These are phyloP conservation scores for Cylindrotheca closterium DNA, from an alignment of 108 stramenopile genomes.

Conservation along the genomic window DNA sequence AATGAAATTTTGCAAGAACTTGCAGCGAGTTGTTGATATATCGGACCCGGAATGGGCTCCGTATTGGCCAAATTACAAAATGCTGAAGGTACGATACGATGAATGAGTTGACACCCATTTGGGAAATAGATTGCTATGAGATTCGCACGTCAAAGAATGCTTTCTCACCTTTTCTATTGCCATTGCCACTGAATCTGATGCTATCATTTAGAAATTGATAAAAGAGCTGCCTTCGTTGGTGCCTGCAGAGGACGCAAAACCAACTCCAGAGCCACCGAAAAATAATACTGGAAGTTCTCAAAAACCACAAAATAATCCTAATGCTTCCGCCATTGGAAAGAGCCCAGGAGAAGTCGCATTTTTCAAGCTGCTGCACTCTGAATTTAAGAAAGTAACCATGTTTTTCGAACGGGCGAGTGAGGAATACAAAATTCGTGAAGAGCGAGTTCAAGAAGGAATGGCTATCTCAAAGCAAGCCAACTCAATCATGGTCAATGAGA, in stretches of 20 bases:
- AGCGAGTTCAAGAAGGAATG: slow-evolving; percentile 84
- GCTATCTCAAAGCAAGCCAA: slow-evolving; percentile 74
- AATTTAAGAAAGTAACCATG: slow-evolving; percentile 86
- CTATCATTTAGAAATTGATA: slow-evolving; percentile 71
- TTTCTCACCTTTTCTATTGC: neutral
- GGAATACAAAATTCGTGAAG: slow-evolving; percentile 82
- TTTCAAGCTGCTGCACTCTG: slow-evolving; percentile 84
- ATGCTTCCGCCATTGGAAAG: slow-evolving; percentile 24
- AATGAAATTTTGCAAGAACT: slow-evolving; percentile 90
- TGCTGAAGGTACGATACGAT: slow-evolving; percentile 64
- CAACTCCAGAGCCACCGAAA: neutral
- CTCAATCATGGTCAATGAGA: slow-evolving; percentile 78
- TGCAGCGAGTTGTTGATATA: slow-evolving; percentile 80
- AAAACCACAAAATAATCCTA: slow-evolving; percentile 7
- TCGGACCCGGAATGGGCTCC: slow-evolving; percentile 88
- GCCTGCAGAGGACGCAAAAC: slow-evolving; percentile 24
- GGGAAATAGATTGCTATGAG: neutral
- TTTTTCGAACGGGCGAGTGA: slow-evolving; percentile 83
- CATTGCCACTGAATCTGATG: too few relatives aligned
- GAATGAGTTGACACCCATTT: neutral
- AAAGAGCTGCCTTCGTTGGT: slow-evolving; percentile 81
- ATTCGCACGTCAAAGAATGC: neutral
- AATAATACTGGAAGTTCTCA: neutral
- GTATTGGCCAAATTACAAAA: slow-evolving; percentile 88
- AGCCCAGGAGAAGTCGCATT: slow-evolving; percentile 85